Evolutionary conservation across 805 yeast genomes (phyloP), one percentile per base, ranked within the genome.

Genomic region (Myxozyma neotropica): DNA sequence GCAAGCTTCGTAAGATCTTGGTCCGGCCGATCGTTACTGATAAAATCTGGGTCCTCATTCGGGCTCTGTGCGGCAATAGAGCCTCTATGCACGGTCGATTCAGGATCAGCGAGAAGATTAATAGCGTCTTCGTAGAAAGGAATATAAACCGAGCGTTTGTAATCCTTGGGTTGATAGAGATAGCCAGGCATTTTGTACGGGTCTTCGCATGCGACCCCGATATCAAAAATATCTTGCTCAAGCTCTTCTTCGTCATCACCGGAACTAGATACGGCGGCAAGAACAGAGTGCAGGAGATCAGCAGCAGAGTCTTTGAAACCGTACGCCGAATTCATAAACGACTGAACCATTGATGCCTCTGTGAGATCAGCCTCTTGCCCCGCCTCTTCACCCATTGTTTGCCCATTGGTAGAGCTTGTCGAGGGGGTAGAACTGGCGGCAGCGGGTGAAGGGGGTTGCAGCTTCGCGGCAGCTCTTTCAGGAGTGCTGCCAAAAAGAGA

Each of bases 181-280:
- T 45, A 58, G 1, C 65, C 65, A 21, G 65, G 65, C 29, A 35
- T 21, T 23, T 65, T 65, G 53, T 58, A 61, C 15, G 65, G 59
- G 40, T 61, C 65, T 13, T 26, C 48, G 47, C 64, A 60, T 10
- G 12, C 23, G 15, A 23, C 21, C 13, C 15, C 7, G 29, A 48
- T 19, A 23, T 48, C 53, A 12, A 48, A 26, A 17, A 15, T 23
- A 13, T 35, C 43, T 23, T 48, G 43, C 15, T 48, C 53, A 26
- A 33, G 35, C 10, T 21, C 53, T 13, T 35, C 53, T 19, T 48
- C 53, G 10, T 15, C 13, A 21, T 48, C 43, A 15, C 43, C 53
- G 19, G 24, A 23, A 13, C 23, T 24, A 13, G 43, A 27, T 5
- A 24, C 43, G 26, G 43, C 17, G 2, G 53, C 43, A 13, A 48